A percentile compares a stretch with the other conserved stretches of the same genome.
phyloP scores from a whole-genome alignment of 2,329 filamentous ascomycete species.

The Colletotrichum cereale region DNA sequence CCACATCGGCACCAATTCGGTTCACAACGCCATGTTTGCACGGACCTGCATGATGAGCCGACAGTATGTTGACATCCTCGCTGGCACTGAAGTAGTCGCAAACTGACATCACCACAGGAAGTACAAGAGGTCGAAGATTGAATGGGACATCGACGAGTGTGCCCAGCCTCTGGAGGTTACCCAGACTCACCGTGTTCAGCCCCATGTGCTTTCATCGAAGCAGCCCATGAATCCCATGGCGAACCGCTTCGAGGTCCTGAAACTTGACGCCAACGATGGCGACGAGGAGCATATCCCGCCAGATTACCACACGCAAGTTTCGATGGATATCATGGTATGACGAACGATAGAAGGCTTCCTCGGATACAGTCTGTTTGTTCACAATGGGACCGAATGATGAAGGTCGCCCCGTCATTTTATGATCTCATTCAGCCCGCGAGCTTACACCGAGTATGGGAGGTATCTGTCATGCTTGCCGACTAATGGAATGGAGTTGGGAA shows the following conservation, averaged over 20 bases:
- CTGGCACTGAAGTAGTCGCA: neutral
- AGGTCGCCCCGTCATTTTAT: neutral
- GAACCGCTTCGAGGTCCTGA: constrained; percentile 74
- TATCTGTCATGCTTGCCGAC: neutral
- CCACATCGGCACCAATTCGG: constrained; percentile 81
- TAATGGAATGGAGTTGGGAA: constrained; percentile 5
- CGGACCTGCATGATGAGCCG: constrained; percentile 82
- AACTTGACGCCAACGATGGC: constrained; percentile 59
- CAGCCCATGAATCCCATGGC: constrained; percentile 53
- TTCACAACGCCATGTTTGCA: constrained; percentile 81
- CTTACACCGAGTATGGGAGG: neutral
- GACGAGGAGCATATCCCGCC: constrained; percentile 44
- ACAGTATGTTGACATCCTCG: constrained; percentile 53
- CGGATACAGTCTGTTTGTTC: neutral
- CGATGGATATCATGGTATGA: constrained; percentile 42
- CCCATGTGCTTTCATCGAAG: constrained; percentile 48
- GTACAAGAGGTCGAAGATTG: constrained; percentile 79
- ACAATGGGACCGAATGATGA: neutral
- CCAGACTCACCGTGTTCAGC: constrained; percentile 45
- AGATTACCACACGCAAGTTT: constrained; percentile 40
- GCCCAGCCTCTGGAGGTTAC: constrained; percentile 64
- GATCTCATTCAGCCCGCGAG: neutral
- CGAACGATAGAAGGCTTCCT: neutral
- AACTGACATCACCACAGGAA: constrained; percentile 59
- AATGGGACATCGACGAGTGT: constrained; percentile 81